Evolutionary conservation across 345 rosid genomes (phyloP).

Genomic region (Syzygium oleosum): DNA sequence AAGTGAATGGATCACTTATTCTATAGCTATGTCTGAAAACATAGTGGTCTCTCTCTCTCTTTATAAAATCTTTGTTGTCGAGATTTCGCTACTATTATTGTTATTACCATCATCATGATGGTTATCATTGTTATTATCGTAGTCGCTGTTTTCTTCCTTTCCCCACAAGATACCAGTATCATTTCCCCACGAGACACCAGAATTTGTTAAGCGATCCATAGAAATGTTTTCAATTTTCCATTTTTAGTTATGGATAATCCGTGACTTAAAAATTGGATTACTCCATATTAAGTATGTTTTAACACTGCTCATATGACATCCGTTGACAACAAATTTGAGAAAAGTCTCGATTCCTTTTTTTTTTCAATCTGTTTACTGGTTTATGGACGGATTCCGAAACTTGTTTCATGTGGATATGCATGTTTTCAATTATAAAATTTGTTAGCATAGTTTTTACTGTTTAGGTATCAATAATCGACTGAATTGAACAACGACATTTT

Average conservation of each 20-base stretch:
- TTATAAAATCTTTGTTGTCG: too few species aligned
- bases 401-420: background rate
- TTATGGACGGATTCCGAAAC: background rate
- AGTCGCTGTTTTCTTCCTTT: background rate
- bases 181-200: background rate
- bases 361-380: background rate
- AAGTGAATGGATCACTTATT: background rate
- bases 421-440: too few species aligned
- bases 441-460: background rate
- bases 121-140: background rate
- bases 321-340: background rate
- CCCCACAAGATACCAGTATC: background rate
- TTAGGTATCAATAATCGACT: background rate
- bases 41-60: background rate
- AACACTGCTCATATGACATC: background rate
- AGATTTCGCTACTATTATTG: too few species aligned
- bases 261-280: background rate
- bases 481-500: background rate
- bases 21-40: background rate
- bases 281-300: background rate
- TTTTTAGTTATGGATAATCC: background rate
- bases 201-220: background rate
- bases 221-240: background rate
- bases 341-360: background rate
- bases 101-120: background rate